phyloP scores from a whole-genome alignment of 768 basidiomycete genomes.

The Botryobasidium botryosum region DNA sequence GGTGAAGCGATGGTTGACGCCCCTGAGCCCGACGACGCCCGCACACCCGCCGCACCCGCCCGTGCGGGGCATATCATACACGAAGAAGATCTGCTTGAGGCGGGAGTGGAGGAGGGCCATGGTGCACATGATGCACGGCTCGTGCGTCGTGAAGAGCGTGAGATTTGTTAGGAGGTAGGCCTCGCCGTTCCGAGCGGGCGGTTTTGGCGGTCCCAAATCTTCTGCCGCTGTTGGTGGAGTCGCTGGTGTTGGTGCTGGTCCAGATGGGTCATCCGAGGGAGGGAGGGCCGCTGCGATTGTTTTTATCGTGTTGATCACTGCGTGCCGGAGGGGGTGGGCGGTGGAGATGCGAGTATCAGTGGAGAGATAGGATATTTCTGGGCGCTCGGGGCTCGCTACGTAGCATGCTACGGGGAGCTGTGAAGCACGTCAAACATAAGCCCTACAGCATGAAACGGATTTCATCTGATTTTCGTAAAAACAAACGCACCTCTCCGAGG shows the following conservation, averaged over 20 bases:
- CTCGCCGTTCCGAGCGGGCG: neutral
- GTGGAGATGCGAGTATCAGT: slow-evolving; percentile 55
- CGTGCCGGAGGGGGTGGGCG: slow-evolving; percentile 69
- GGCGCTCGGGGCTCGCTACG: slow-evolving; percentile 38
- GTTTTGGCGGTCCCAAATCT: neutral
- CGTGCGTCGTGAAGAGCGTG: slow-evolving; percentile 80
- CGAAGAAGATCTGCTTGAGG: slow-evolving; percentile 58
- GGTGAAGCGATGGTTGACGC: slow-evolving; percentile 77
- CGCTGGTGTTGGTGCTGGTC: neutral
- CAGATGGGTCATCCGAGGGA: neutral
- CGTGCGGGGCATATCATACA: slow-evolving; percentile 54
- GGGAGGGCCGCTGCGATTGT: slow-evolving; percentile 28
- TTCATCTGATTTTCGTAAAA: neutral
- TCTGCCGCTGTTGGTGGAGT: neutral
- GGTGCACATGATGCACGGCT: slow-evolving; percentile 94
- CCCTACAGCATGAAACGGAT: neutral
- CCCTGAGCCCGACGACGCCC: slow-evolving; percentile 63
- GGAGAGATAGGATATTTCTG: slow-evolving; percentile 25
- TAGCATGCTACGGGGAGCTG: slow-evolving; percentile 65
- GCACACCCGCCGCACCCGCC: slow-evolving; percentile 73
- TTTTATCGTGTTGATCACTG: slow-evolving; percentile 60
- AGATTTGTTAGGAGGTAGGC: slow-evolving; percentile 70
- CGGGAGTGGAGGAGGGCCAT: slow-evolving; percentile 93
- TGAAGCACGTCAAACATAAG: slow-evolving; percentile 3
- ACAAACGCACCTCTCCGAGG: slow-evolving; percentile 38